These are phyloP conservation scores for Periconia sp. DNA, from an alignment of 2,329 filamentous ascomycete genomes.

Conservation along the genomic window DNA sequence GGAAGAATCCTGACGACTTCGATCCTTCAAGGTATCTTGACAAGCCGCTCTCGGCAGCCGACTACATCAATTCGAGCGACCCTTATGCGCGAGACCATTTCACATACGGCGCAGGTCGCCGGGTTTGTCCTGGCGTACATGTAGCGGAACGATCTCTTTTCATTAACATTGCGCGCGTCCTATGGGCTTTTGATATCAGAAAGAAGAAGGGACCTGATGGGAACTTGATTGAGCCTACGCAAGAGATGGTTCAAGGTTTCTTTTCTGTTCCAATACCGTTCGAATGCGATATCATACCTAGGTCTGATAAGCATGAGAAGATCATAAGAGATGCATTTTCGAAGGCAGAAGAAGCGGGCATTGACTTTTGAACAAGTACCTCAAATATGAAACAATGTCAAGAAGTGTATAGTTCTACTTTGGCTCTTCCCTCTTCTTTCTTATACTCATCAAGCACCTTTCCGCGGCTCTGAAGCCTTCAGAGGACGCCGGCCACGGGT, in stretches of 20 bases:
- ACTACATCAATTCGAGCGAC: constrained; percentile 38
- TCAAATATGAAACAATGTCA: not conserved
- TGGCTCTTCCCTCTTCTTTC: constrained; percentile 27
- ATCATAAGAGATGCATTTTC: constrained; percentile 29
- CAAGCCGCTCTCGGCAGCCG: constrained; percentile 31
- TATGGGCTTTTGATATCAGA: constrained; percentile 43
- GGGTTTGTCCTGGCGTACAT: constrained; percentile 45
- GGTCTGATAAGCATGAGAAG: constrained; percentile 27
- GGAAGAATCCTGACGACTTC: constrained; percentile 36
- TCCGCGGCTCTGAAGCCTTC: constrained; percentile 57
- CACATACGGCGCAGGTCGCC: constrained; percentile 41
- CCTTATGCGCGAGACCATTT: constrained; percentile 44
- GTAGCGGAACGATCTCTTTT: constrained; percentile 45
- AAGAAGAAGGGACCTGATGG: constrained; percentile 34
- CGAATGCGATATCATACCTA: constrained; percentile 35
- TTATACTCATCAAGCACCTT: constrained; percentile 54
- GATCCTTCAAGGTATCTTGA: constrained; percentile 35
- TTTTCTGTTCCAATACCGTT: constrained; percentile 40
- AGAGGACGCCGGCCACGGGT: constrained; percentile 27
- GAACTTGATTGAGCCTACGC: constrained; percentile 27
- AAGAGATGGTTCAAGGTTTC: constrained; percentile 37
- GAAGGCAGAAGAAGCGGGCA: constrained; percentile 27
- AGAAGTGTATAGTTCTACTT: constrained; percentile 19
- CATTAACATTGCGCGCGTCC: constrained; percentile 41
- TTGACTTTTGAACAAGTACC: constrained; percentile 19